Percentiles rank a stretch among this genome's conserved stretches.
phyloP scores from a whole-genome alignment of 352 stramenopile genomes.

The Pythium myriotylum region DNA sequence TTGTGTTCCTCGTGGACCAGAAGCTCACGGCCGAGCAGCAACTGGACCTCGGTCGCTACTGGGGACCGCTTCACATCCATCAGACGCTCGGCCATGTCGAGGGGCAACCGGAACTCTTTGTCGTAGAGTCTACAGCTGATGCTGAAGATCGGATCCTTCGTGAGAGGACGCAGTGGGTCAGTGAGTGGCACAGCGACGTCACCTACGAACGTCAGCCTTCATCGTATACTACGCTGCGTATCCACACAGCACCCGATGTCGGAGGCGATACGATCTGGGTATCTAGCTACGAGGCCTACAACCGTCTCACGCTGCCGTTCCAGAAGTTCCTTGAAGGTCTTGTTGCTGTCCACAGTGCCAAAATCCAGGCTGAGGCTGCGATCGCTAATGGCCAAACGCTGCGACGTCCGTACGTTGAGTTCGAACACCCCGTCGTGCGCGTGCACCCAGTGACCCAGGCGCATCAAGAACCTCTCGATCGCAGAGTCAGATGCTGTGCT shows the following conservation, averaged over 20 bases:
- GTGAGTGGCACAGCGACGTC: slow-evolving; percentile 44
- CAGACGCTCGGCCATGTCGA: slow-evolving; percentile 28
- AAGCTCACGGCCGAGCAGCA: slow-evolving; percentile 29
- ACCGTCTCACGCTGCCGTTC: slow-evolving; percentile 40
- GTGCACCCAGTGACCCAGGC: slow-evolving; percentile 42
- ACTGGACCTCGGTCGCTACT: slow-evolving; percentile 32
- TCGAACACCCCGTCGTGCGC: slow-evolving; percentile 43
- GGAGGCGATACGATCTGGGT: slow-evolving; percentile 48
- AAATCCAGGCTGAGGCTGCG: slow-evolving; percentile 36
- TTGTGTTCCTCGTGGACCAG: slow-evolving; percentile 24
- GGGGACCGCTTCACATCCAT: slow-evolving; percentile 37
- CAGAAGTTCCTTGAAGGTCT: slow-evolving; percentile 42
- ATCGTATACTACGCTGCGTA: slow-evolving; percentile 35
- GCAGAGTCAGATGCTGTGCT: slow-evolving; percentile 38
- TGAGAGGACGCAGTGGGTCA: slow-evolving; percentile 30
- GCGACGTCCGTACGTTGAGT: slow-evolving; percentile 37
- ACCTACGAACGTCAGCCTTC: slow-evolving; percentile 40
- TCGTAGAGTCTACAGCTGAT: slow-evolving; percentile 27
- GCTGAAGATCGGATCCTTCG: slow-evolving; percentile 24
- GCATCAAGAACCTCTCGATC: slow-evolving; percentile 39
- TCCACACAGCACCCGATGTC: slow-evolving; percentile 35
- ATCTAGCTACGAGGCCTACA: slow-evolving; percentile 47
- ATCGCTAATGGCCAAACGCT: slow-evolving; percentile 26
- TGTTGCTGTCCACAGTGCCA: slow-evolving; percentile 48
- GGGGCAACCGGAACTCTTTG: slow-evolving; percentile 28